Evolutionary conservation across 1,284 basidiomycete species (phyloP).

Genomic region (Cystobasidium pallidum): DNA sequence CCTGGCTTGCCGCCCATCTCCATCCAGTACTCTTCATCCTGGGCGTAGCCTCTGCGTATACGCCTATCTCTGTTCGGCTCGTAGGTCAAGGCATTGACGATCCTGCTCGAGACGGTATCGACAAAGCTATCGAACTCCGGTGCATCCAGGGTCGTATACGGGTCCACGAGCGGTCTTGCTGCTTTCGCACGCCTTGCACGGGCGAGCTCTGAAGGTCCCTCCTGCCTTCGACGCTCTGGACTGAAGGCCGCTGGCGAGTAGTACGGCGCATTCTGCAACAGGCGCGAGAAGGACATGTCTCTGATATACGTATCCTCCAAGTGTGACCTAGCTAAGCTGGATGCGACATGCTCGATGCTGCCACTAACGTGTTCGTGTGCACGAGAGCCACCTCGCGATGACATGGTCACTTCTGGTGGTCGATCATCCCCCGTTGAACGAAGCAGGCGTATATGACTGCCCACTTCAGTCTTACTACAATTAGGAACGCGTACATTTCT

Average conservation of each 20-base stretch:
- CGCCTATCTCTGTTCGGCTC: slow-evolving; percentile 31
- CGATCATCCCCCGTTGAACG: too few species aligned
- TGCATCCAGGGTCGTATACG: slow-evolving; percentile 22
- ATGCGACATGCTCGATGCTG: not conserved
- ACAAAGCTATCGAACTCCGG: slow-evolving; percentile 40
- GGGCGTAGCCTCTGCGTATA: slow-evolving; percentile 34
- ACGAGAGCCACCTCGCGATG: too few species aligned
- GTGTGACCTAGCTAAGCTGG: too few species aligned
- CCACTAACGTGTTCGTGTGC: too few species aligned
- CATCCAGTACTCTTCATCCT: slow-evolving; percentile 43
- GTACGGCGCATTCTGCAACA: slow-evolving; percentile 33
- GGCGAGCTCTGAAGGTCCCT: slow-evolving; percentile 10
- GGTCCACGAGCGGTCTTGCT: slow-evolving; percentile 34
- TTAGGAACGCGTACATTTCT: too few species aligned
- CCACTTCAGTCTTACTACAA: too few species aligned
- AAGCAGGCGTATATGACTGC: too few species aligned
- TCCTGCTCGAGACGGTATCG: slow-evolving; percentile 27
- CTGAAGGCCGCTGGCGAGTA: slow-evolving; percentile 25
- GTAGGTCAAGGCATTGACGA: slow-evolving; percentile 29
- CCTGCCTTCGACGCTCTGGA: slow-evolving; percentile 16
- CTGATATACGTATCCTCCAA: too few species aligned
- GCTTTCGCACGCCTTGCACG: slow-evolving; percentile 10
- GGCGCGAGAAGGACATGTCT: slow-evolving; percentile 26
- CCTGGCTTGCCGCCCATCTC: slow-evolving; percentile 42
- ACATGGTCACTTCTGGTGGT: too few species aligned